Base-by-base conservation (phyloP, 371 early-diverging fungal genomes). In the Sporodiniella umbellata region DNA sequence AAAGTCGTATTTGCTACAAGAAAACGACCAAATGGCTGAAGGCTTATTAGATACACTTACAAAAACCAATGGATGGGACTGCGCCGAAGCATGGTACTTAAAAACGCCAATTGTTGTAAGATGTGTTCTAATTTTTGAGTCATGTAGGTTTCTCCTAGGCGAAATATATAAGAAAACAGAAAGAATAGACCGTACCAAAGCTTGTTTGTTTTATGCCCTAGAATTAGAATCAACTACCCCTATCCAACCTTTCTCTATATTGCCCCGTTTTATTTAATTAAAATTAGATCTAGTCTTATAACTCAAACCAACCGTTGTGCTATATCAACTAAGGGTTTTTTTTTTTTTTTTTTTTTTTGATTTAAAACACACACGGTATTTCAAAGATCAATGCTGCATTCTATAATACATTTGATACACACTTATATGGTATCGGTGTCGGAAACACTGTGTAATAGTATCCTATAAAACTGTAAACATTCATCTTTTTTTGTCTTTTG, bases 151-250 rank as follows among this genome's bases (percentile, higher is more conserved):
- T 25, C 70, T 69, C 42, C 58, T 86, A 12, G 83, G 84, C 44
- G 76, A 73, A 45, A 69, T 82, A 8, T 79, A 76, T 60, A 70
- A 70, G 54, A 63, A 67, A 30, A 80, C 83, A 5, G 70, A 74
- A 43, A 74, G 84, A 47, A 48, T 77, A 25, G 72, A 78, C 39
- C 81, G 80, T 31, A 83, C 82, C 24, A 83, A 86, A 45, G 81
- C 82, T 21, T 87, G 86, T 56, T 70, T 85, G 30, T 76, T 84
- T 62, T 88, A 87, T 54, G 88, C 90, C 19, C 62, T 88, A 22
- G 88, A 88, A 50, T 72, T 89, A 26, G 87, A 86, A 49, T 66
- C 61, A 8, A 80, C 88, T 4, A 70, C 75, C 31, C 88, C 88
- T 3, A 73, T 84, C 23, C 78, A 85, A 11, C 64, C 83, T 4